Base-by-base conservation (phyloP, 2,329 filamentous ascomycete genomes). In the Neonectria neomacrospora region DNA sequence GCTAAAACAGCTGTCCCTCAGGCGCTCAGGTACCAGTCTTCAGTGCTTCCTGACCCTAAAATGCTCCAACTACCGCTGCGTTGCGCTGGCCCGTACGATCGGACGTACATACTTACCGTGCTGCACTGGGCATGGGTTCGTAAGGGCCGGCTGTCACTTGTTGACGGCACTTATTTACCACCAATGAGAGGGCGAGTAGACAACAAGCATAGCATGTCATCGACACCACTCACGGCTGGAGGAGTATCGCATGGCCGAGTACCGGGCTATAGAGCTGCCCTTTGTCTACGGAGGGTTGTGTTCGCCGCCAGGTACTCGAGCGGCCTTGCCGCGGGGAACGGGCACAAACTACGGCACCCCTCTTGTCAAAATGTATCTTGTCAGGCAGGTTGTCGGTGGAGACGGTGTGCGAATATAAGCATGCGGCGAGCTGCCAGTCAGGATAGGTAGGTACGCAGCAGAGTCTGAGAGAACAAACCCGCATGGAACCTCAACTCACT, bases 181-280 rank as follows among this genome's bases (percentile, higher is more conserved):
- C 70, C 70, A 71, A 71, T 71, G 59, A 42, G 60, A 58, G 56
- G 30, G 32, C 58, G 47, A 34, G 56, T 32, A 61, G 59, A 65
- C 66, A 71, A 66, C 69, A 69, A 67, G 67, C 61, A 59, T 50
- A 16, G 47, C 28, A 50, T 32, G 7, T 50, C 28, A 28, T 50
- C n/a, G 28, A 22, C 9, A 34, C 47, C 11, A 20, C 10, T 28
- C 11, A 20, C 10, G 34, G 5, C 34, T 37, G 14, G 34, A 37
- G 14, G 28, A 3, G 18, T 26, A 50, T 3, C 26, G 28, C 47
- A 8, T 32, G 28, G 28, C 14, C 28, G 2, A 18, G 47, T 18
- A 26, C 22, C 7, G 16, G n/a, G 18, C 10, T 14, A 23, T 20
- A 12, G 5, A 16, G 32, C 26, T 18, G 10, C 28, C 10, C 5